Evolutionary conservation across 2,329 filamentous ascomycete genomes (phyloP).

Genomic region (Fusarium zealandicum): DNA sequence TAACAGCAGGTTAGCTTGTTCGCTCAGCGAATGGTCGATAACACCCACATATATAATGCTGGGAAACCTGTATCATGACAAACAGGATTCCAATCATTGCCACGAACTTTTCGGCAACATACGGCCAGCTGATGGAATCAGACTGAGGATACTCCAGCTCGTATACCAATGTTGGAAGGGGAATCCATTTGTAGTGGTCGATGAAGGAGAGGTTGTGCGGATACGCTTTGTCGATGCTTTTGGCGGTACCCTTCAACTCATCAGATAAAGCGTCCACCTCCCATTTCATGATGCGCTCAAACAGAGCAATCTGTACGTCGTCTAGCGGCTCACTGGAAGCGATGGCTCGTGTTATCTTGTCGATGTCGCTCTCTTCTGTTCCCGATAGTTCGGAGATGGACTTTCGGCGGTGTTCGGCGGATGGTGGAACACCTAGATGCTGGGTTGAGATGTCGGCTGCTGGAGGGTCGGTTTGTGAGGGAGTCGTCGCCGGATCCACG

Average conservation of each 20-base stretch:
- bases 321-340: conserved; percentile 67
- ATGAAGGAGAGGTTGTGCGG: conserved; percentile 71
- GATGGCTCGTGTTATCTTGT: conserved; percentile 67
- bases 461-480: conserved; percentile 52
- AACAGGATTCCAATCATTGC: conserved; percentile 77
- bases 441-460: conserved; percentile 54
- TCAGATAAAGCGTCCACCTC: conserved; percentile 70
- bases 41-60: conserved; percentile 70
- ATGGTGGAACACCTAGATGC: conserved; percentile 53
- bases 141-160: conserved; percentile 78
- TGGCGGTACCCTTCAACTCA: conserved; percentile 70
- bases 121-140: conserved; percentile 74
- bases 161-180: conserved; percentile 79
- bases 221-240: conserved; percentile 60
- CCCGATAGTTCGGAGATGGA: conserved; percentile 46
- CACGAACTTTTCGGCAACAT: conserved; percentile 74
- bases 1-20: background rate
- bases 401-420: conserved; percentile 53
- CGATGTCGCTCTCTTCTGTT: conserved; percentile 60
- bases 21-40: background rate
- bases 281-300: conserved; percentile 69
- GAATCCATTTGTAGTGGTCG: conserved; percentile 76
- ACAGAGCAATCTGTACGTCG: conserved; percentile 66
- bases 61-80: conserved; percentile 80
- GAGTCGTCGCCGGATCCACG: conserved; percentile 54